Conservation (phyloP, 2,329 filamentous ascomycete species). For the Thielaviopsis populi region DNA sequence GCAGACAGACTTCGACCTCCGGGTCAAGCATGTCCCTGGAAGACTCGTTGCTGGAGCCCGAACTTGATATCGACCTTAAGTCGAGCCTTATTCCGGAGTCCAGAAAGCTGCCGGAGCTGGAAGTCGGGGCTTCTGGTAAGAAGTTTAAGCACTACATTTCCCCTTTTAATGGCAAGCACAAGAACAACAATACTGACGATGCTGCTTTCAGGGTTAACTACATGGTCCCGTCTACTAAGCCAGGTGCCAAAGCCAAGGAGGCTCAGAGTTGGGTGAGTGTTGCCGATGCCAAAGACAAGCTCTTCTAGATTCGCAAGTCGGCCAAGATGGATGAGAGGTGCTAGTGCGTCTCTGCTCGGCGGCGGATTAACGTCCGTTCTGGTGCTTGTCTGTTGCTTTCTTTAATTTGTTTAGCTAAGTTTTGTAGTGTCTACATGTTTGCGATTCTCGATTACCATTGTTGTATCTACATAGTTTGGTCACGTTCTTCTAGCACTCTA, state of each 20-base stretch:
- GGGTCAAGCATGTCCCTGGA: neutral
- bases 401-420: neutral
- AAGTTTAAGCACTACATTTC: neutral
- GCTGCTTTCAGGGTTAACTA: neutral
- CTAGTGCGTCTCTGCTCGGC: neutral
- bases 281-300: neutral
- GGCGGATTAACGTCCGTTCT: neutral
- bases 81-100: neutral
- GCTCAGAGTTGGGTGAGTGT: neutral
- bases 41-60: neutral
- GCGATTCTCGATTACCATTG: too few species aligned
- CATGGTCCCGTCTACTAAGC: neutral
- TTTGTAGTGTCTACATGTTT: neutral
- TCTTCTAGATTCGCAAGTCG: neutral
- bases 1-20: neutral
- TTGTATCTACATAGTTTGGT: too few species aligned
- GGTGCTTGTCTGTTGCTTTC: neutral
- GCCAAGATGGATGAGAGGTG: neutral
- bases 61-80: neutral
- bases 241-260: neutral
- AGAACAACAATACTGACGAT: neutral
- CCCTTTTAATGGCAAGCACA: neutral
- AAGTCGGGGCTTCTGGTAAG: neutral
- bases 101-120: neutral
- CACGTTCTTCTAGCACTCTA: too few species aligned